Base-by-base conservation (phyloP, 75 land plant species). In the Cunninghamia lanceolata region DNA sequence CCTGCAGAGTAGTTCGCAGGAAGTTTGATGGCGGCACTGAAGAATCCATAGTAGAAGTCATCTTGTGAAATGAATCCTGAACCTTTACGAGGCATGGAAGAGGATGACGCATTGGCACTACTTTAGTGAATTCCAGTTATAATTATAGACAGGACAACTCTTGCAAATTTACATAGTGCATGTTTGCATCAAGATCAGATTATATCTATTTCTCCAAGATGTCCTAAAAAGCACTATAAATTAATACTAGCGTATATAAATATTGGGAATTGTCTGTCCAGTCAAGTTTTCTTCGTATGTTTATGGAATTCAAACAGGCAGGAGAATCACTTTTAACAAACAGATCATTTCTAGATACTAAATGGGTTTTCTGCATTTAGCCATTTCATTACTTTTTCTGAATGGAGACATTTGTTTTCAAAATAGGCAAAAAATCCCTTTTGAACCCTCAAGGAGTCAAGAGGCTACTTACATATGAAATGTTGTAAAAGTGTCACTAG, bases 1-100 rank as follows among this genome's bases (percentile, higher is more conserved):
- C 96, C 96, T 46, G 96, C 91, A 35, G 96, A 87, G 80, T 88
- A 86, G 85, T 90, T 93, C 39, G 88, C 74, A 17, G 96, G 96
- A 32, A 94, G 91, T 84, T 92, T 95, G 66, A 94, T 91, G 25
- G 94, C 90, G 45, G 95, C 95, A 86, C 89, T 94, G 89, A 95
- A 95, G 87, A 94, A 92, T 34, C 96, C 96, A 89, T 93, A 87
- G 85, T 89, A 84, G 80, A 86, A 93, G 11, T 88, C 86, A 68
- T 93, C 92, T 81, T 86, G 76, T 11, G 96, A 94, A 53, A 83
- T 87, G 83, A 95, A 86, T 76, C 95, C 96, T n/a, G 94, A 90
- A 16, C 96, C 96, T 95, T 86, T 50, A 83, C 39, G 43, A 16
- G 6, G 42, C 59, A 86, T 17, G 54, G 66, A 53, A 83, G 47